A percentile compares a stretch with the other conserved stretches of the same genome.
Evolutionary conservation across 768 basidiomycete species (phyloP).

Genomic region (Tylopilus rubrobrunneus): DNA sequence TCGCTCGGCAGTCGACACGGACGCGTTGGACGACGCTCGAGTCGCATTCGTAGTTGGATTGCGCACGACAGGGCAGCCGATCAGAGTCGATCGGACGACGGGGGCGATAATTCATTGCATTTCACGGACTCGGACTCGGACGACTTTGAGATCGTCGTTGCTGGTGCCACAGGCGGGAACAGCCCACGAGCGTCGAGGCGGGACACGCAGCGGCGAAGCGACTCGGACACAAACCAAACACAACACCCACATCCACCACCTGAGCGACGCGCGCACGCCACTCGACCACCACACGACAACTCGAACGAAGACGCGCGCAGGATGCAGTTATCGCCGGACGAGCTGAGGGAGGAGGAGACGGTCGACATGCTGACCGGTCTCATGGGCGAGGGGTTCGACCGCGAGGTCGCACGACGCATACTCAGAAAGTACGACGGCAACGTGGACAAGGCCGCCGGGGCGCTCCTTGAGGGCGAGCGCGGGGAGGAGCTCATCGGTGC

Average conservation of each 20-base stretch:
- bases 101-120: conserved; percentile 12
- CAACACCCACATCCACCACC: background rate
- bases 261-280: background rate
- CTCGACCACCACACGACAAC: background rate
- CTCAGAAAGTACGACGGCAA: conserved; percentile 60
- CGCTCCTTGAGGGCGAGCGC: conserved; percentile 50
- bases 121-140: conserved; percentile 14
- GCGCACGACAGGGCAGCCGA: background rate
- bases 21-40: conserved; percentile 8
- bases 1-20: background rate
- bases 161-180: background rate
- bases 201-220: background rate
- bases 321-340: conserved; percentile 23
- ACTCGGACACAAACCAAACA: background rate
- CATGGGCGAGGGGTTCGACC: conserved; percentile 40
- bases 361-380: conserved; percentile 34
- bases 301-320: background rate
- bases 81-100: background rate
- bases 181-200: background rate
- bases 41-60: conserved; percentile 14
- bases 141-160: conserved; percentile 1
- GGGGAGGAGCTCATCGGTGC: conserved; percentile 30
- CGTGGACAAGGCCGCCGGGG: conserved; percentile 51
- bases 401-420: conserved; percentile 49
- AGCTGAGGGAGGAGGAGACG: conserved; percentile 26